phyloP scores from a whole-genome alignment of 2,329 filamentous ascomycete genomes.

The Emericellopsis cladophorae region DNA sequence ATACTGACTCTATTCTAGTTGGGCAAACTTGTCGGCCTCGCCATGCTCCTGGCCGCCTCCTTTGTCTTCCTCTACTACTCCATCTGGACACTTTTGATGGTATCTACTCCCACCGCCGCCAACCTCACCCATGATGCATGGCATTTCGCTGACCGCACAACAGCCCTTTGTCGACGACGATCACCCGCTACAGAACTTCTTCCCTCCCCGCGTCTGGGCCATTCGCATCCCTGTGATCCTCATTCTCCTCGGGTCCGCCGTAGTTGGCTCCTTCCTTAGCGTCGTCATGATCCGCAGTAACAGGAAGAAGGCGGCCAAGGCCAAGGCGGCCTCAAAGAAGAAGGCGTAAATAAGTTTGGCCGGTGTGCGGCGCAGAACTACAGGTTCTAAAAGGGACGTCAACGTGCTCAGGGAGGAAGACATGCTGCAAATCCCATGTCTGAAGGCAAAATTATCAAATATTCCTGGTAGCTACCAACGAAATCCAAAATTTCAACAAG shows the following conservation, averaged over 20 bases:
- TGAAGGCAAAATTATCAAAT: too few relatives aligned
- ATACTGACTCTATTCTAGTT: constrained; percentile 44
- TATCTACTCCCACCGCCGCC: constrained; percentile 26
- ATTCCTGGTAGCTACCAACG: too few relatives aligned
- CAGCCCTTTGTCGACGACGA: constrained; percentile 95
- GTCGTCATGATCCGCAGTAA: constrained; percentile 99
- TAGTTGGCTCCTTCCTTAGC: constrained; percentile 90
- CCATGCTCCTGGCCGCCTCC: constrained; percentile 54
- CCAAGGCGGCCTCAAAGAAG: constrained; percentile 74
- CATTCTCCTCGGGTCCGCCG: constrained; percentile 78
- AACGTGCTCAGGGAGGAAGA: too few relatives aligned
- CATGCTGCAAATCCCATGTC: too few relatives aligned
- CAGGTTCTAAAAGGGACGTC: too few relatives aligned
- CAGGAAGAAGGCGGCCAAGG: constrained; percentile 92
- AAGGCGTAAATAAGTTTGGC: constrained; percentile 47
- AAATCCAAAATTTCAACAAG: too few relatives aligned
- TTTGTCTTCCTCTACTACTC: constrained; percentile 77
- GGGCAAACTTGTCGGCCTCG: constrained; percentile 66
- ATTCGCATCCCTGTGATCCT: constrained; percentile 97
- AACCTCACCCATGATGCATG: background rate
- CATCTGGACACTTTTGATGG: constrained; percentile 95
- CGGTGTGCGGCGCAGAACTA: too few relatives aligned
- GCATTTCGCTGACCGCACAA: constrained; percentile 1
- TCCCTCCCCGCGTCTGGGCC: constrained; percentile 95
- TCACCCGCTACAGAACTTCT: constrained; percentile 87